A percentile compares a stretch with the other conserved stretches of the same genome.
Evolutionary conservation across 176 grass and related monocot genomes (phyloP).

Genomic region (Cenchrus fungigraminus): DNA sequence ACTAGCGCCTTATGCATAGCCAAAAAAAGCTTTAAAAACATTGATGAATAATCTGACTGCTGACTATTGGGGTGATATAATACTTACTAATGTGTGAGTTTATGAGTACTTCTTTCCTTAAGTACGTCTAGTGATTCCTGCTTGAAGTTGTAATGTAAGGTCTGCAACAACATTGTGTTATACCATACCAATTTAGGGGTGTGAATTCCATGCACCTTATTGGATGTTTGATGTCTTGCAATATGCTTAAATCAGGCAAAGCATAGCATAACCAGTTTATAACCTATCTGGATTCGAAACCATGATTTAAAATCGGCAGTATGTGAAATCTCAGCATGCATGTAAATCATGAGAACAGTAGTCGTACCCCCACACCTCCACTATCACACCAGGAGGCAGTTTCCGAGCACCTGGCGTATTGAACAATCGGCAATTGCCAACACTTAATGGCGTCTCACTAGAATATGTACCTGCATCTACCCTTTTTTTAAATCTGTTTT

Average conservation of each 20-base stretch:
- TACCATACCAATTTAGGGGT: too few species aligned
- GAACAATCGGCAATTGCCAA: too few species aligned
- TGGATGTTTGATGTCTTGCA: too few species aligned
- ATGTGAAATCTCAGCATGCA: background rate
- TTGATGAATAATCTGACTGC: background rate
- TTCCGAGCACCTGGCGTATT: too few species aligned
- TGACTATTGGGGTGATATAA: background rate
- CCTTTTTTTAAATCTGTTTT: background rate
- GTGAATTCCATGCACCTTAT: too few species aligned
- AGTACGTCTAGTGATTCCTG: constrained; percentile 1
- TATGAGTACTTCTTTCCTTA: background rate
- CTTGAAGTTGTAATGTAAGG: background rate
- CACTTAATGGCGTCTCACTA: too few species aligned
- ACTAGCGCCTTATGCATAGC: background rate
- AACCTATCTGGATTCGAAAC: background rate
- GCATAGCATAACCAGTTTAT: background rate
- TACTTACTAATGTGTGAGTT: too few species aligned
- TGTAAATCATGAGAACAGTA: background rate
- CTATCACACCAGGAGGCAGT: background rate
- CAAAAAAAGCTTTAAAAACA: background rate
- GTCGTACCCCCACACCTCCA: background rate
- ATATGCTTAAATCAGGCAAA: too few species aligned
- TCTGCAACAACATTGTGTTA: background rate
- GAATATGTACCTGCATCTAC: background rate
- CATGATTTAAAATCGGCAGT: background rate